phyloP scores from a whole-genome alignment of 768 basidiomycete genomes.

The Agrocybe praecox region DNA sequence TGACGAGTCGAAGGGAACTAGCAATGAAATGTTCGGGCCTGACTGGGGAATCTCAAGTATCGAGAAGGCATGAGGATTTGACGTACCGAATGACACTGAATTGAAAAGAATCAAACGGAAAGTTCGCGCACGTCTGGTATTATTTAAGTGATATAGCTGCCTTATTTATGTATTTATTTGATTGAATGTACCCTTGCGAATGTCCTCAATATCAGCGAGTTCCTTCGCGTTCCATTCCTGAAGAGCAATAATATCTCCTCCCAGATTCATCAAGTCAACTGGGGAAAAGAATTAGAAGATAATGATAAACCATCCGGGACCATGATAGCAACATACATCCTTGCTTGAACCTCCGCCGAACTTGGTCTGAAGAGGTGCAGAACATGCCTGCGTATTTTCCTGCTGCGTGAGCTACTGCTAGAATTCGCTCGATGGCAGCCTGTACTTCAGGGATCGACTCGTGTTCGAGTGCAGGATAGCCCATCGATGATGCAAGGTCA shows the following conservation, averaged over 20 bases:
- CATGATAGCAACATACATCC: slow-evolving; percentile 14
- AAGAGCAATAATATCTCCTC: slow-evolving; percentile 19
- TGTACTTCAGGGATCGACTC: slow-evolving; percentile 21
- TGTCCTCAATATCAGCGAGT: slow-evolving; percentile 14
- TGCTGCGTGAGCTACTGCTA: slow-evolving; percentile 16
- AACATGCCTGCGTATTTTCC: slow-evolving; percentile 26
- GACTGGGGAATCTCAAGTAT: slow-evolving; percentile 25
- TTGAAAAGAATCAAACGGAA: background rate
- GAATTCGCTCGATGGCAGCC: slow-evolving; percentile 16
- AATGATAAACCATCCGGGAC: background rate
- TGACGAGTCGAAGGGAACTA: slow-evolving; percentile 36
- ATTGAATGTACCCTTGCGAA: background rate
- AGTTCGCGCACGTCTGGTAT: too few species aligned
- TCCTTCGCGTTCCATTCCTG: slow-evolving; percentile 17
- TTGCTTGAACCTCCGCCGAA: slow-evolving; percentile 15
- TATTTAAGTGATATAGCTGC: background rate
- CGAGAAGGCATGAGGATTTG: background rate
- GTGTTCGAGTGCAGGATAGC: slow-evolving; percentile 16
- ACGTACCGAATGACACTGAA: background rate
- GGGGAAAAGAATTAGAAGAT: background rate
- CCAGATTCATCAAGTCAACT: slow-evolving; percentile 24
- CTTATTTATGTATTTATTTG: background rate
- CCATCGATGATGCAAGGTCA: slow-evolving; percentile 21
- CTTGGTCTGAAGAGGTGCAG: slow-evolving; percentile 17
- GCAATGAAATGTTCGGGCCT: slow-evolving; percentile 39